Base-by-base conservation (phyloP, 192 early-diverging fungal species). In the Phlyctochytrium arcticum region DNA sequence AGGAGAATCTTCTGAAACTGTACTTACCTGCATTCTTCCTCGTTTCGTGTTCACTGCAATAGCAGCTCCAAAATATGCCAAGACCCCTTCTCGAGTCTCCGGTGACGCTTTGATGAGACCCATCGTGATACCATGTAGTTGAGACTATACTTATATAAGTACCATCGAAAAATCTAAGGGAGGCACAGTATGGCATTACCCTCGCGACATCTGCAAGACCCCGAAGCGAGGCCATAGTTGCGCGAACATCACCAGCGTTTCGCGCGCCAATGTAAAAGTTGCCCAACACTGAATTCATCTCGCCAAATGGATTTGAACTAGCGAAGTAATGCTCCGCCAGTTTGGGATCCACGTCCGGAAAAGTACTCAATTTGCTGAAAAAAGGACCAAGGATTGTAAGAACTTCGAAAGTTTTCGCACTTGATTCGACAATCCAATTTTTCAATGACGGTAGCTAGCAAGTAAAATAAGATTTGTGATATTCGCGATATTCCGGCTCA, bases 331-430 rank as follows among this genome's bases (percentile, higher is more conserved):
- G 70, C 15, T 69, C 42, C 2, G 60, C 65, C 1, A 81, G 15
- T 29, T 47, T 66, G 2, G 68, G 77, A 44, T 70, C 69, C 39
- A 64, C 56, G 48, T 81, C 81, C 15, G 75, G 63, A 60, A 83
- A 79, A 36, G 54, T 65, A 32, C 44, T 56, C 12, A 74, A 36
- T 24, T 71, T 60, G 30, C 65, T 70, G 56, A 91, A 85, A 46
- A 90, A 91, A 8, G 87, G 89, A 3, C 92, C 92, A 0, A 94
- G 73, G 31, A 92, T 67, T n/a, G 88, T 84, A 9, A 80, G 47
- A 3, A 82, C 54, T 59, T 91, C 89, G 15, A 91, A 65, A 50
- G 48, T 76, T 26, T 70, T 70, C 0, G 88, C 84, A 6, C 69
- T 74, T 0, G 80, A 73, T 5, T 73, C 47, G 8, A 87, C 87